phyloP scores from a whole-genome alignment of 805 yeast species.

The Teunomyces stri region DNA sequence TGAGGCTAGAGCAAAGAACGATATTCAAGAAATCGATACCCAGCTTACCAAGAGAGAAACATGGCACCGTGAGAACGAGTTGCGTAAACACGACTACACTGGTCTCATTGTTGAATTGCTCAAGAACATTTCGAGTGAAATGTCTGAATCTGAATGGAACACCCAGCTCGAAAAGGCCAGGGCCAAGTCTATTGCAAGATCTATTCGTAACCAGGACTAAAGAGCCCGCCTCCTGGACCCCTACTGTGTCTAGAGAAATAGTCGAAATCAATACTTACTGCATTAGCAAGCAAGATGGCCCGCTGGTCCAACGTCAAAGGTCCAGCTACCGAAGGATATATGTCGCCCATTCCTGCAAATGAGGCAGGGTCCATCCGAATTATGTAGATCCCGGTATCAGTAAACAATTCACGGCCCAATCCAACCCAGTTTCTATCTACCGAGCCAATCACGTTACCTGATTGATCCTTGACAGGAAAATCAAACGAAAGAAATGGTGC shows the following conservation, averaged over 20 bases:
- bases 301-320: conserved; percentile 74
- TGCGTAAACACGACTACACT: conserved; percentile 53
- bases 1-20: conserved; percentile 36
- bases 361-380: conserved; percentile 76
- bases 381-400: conserved; percentile 92
- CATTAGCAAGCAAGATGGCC: conserved; percentile 81
- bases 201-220: conserved; percentile 31
- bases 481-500: conserved; percentile 84
- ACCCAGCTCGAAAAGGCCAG: conserved; percentile 24
- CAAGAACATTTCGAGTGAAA: conserved; percentile 36
- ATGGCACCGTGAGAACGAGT: conserved; percentile 54
- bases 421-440: conserved; percentile 97
- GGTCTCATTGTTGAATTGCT: conserved; percentile 49
- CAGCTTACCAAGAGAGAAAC: conserved; percentile 48
- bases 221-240: conserved; percentile 48
- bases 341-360: conserved; percentile 54
- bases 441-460: conserved; percentile 60
- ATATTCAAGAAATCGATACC: conserved; percentile 30
- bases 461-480: conserved; percentile 68
- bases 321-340: conserved; percentile 50
- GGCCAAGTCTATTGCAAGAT: conserved; percentile 10
- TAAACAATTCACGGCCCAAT: conserved; percentile 84
- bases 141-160: conserved; percentile 41
- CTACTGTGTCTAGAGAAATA: conserved; percentile 90
- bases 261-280: conserved; percentile 92